A percentile compares a stretch with the other conserved stretches of the same genome.
Evolutionary conservation across 2,329 filamentous ascomycete genomes (phyloP).

Genomic region (Ceratocystis papillata): DNA sequence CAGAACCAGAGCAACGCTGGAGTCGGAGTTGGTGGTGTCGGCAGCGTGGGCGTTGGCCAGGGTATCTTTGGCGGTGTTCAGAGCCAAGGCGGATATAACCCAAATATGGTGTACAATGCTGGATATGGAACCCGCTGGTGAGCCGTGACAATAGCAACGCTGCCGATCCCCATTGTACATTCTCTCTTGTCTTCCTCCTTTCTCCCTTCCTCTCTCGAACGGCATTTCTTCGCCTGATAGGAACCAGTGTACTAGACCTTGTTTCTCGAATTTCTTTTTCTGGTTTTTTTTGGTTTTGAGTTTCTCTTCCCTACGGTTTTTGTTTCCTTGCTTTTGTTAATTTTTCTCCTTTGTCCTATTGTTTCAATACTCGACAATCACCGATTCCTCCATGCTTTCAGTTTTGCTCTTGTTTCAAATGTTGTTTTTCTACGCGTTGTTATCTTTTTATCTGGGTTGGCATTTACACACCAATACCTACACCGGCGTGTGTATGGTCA

Average conservation of each 20-base stretch:
- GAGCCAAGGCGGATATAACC: constrained; percentile 90
- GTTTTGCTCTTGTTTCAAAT: constrained; percentile 26
- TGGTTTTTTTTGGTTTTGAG: constrained; percentile 27
- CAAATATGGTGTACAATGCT: constrained; percentile 62
- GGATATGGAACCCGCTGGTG: constrained; percentile 23
- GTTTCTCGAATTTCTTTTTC: constrained; percentile 26
- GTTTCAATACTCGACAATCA: not conserved
- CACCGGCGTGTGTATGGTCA: constrained; percentile 18
- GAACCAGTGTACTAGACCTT: not conserved
- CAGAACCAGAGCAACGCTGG: constrained; percentile 69
- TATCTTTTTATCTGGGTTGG: constrained; percentile 10
- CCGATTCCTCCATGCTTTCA: constrained; percentile 23
- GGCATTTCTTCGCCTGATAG: constrained; percentile 14
- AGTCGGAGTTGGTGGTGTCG: constrained; percentile 32
- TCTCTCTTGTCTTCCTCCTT: not conserved
- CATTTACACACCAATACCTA: constrained; percentile 12
- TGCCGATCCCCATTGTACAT: not conserved
- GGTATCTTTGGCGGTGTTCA: constrained; percentile 71
- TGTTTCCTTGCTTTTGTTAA: constrained; percentile 24
- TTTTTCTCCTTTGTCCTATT: not conserved
- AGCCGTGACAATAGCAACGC: not conserved
- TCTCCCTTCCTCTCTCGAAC: constrained; percentile 10
- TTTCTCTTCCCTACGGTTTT: constrained; percentile 24
- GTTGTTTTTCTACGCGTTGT: constrained; percentile 18
- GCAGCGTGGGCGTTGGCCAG: constrained; percentile 48